phyloP scores from a whole-genome alignment of 2,329 filamentous ascomycete species.

The Fusarium albidum region DNA sequence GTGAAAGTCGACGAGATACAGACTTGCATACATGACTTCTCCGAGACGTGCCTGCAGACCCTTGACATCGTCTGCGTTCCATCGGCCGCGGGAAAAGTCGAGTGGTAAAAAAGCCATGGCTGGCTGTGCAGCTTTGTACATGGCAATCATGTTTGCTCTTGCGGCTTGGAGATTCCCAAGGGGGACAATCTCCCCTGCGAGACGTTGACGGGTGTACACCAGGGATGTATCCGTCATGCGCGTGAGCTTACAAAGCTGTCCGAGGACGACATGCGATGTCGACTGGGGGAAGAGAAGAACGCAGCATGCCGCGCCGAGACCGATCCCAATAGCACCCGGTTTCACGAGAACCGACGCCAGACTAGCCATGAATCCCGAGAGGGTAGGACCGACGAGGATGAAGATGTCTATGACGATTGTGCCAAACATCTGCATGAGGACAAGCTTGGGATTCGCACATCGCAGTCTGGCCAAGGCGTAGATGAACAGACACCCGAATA shows the following conservation, averaged over 20 bases:
- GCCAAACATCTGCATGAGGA: conserved; percentile 54
- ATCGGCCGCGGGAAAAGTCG: conserved; percentile 55
- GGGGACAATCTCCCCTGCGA: conserved; percentile 30
- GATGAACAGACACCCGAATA: conserved; percentile 53
- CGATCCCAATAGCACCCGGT: conserved; percentile 55
- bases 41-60: conserved; percentile 47
- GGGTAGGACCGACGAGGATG: conserved; percentile 51
- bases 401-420: conserved; percentile 57
- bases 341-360: conserved; percentile 49
- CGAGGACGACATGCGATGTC: conserved; percentile 54
- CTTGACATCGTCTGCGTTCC: conserved; percentile 54
- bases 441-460: conserved; percentile 54
- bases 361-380: conserved; percentile 35
- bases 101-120: conserved; percentile 54
- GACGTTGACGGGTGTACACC: conserved; percentile 39
- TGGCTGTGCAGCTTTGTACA: conserved; percentile 50
- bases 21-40: conserved; percentile 43
- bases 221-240: conserved; percentile 44
- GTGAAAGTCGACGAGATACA: conserved; percentile 54
- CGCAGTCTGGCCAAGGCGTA: conserved; percentile 54
- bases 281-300: conserved; percentile 59
- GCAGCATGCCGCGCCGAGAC: conserved; percentile 52
- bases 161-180: conserved; percentile 43
- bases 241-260: conserved; percentile 43
- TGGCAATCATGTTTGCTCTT: conserved; percentile 41